Percentiles rank a stretch among this genome's conserved stretches.
Evolutionary conservation across 305 asterid species (phyloP).

Genomic region (Fraxinus dipetala): DNA sequence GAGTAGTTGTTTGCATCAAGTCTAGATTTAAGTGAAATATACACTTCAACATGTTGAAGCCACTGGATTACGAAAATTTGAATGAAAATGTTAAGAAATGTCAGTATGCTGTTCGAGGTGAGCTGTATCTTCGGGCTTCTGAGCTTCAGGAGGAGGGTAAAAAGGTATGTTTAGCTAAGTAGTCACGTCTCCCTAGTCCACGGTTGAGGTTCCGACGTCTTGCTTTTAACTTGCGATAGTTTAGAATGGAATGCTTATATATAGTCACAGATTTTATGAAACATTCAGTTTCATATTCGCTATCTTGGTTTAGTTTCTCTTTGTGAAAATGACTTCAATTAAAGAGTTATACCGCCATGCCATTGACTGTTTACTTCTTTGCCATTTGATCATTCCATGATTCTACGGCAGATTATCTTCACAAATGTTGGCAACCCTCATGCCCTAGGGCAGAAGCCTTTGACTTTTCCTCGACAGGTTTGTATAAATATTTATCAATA

Average conservation of each 20-base stretch:
- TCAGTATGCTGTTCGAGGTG: constrained; percentile 98
- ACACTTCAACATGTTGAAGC: constrained; percentile 55
- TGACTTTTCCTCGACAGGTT: constrained; percentile 95
- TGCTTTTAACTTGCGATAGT: not conserved
- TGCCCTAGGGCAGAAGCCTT: constrained; percentile 91
- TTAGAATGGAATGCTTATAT: not conserved
- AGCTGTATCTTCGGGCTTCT: constrained; percentile 98
- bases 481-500: not conserved
- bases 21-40: constrained; percentile 13
- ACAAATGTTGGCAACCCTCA: constrained; percentile 96
- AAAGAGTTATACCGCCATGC: not conserved
- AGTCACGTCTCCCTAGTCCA: not conserved
- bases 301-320: not conserved
- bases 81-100: constrained; percentile 93
- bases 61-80: constrained; percentile 85
- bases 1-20: constrained; percentile 6
- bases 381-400: constrained; percentile 9
- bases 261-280: not conserved
- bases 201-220: not conserved
- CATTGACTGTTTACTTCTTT: not conserved
- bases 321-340: constrained; percentile 1
- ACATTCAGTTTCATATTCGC: not conserved
- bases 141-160: constrained; percentile 99
- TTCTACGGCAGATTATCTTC: constrained; percentile 67
- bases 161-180: constrained; percentile 51